phyloP scores from a whole-genome alignment of 2,329 filamentous ascomycete genomes.

The Xylariaceae sp. region DNA sequence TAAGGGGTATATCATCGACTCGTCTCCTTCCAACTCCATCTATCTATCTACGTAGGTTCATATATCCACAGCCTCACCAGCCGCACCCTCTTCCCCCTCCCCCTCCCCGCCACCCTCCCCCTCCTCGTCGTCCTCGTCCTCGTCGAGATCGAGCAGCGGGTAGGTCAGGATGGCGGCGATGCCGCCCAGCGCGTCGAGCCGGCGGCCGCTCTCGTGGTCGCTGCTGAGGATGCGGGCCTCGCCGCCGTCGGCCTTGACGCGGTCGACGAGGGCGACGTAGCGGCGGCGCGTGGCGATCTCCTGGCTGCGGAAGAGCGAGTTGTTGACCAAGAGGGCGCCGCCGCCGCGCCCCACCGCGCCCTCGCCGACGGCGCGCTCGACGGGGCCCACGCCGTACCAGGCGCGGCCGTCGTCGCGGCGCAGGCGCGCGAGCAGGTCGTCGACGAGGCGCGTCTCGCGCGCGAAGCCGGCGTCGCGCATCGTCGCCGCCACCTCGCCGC shows the following conservation, averaged over 20 bases:
- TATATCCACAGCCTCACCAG: too few relatives aligned
- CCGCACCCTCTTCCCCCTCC: constrained; percentile 15
- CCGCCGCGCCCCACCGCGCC: constrained; percentile 84
- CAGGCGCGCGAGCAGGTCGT: constrained; percentile 70
- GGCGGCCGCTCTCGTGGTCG: constrained; percentile 86
- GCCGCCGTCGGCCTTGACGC: constrained; percentile 78
- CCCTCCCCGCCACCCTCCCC: constrained; percentile 20
- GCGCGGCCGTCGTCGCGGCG: constrained; percentile 80
- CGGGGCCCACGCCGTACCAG: constrained; percentile 81
- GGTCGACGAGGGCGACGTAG: constrained; percentile 82
- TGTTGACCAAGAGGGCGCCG: constrained; percentile 78
- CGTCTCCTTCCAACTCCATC: too few relatives aligned
- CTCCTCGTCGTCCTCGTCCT: constrained; percentile 39
- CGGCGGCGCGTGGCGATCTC: constrained; percentile 67
- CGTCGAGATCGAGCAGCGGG: constrained; percentile 70
- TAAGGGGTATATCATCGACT: too few relatives aligned
- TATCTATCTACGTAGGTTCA: too few relatives aligned
- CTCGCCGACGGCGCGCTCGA: constrained; percentile 73
- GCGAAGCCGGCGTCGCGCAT: constrained; percentile 85
- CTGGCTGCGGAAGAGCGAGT: constrained; percentile 77
- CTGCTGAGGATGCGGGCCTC: constrained; percentile 86
- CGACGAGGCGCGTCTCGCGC: constrained; percentile 75
- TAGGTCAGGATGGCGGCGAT: constrained; percentile 89
- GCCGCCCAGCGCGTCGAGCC: constrained; percentile 74
- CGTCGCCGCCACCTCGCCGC: constrained; percentile 65